Base-by-base conservation (phyloP, 1,284 basidiomycete species). In the Cystobasidium slooffiae region DNA sequence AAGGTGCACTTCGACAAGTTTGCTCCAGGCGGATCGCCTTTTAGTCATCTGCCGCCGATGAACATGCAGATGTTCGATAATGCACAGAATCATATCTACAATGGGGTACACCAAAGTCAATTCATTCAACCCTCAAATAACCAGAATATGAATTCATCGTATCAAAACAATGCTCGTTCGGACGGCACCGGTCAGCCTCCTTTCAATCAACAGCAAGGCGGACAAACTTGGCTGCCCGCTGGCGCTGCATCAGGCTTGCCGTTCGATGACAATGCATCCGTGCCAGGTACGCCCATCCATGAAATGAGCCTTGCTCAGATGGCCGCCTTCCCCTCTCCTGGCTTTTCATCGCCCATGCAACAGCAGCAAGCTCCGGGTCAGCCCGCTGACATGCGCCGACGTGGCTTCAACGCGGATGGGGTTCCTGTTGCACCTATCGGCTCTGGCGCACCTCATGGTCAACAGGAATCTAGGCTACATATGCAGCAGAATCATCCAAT, bases 1-100 rank as follows among this genome's bases (percentile, higher is more conserved):
- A 94, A 94, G 82, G 92, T 94, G 14, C 92, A 93, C 81, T 91
- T 89, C 80, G 92, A 94, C 84, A 91, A 90, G 81, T 91, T 78
- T 51, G 56, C 72, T 9, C 41, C 44, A 49, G 64, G 64, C 16
- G 64, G 64, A 49, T 22, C 61, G 6, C 61, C 61, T 41, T 49
- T 61, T 22, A 61, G 64, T 49, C 51, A 52, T 6, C 47, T 18
- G 37, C 64, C 22, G 9, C 47, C 18, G n/a, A 6, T 51, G 56
- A 59, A 39, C n/a, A 62, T 31, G 53, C 53, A 46, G 16, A 24
- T 5, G 31, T 24, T 62, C 59, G 16, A 16, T 62, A n/a, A 52
- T 22, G 69, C 37, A 49, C 65, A 77, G 81, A 12, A 80, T 81
- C 52, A 79, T 80, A 10, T 55, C 66, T 59, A 59, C 22, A 58